Evolutionary conservation across 192 early-diverging fungal genomes (phyloP).

Genomic region (Mortierella hygrophila): DNA sequence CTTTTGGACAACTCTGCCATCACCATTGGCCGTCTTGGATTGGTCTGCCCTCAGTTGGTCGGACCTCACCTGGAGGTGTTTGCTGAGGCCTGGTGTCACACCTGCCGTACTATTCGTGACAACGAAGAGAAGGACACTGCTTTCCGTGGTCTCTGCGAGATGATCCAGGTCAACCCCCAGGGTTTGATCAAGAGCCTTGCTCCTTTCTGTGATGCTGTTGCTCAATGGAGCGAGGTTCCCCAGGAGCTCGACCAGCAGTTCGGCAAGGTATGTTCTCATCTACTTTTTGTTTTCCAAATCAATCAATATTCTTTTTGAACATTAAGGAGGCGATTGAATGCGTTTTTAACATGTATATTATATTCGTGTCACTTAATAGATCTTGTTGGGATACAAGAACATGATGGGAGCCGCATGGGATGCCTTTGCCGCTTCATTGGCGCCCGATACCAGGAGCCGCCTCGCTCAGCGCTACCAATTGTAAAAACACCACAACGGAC

Average conservation of each 20-base stretch:
- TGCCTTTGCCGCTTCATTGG: slow-evolving; percentile 55
- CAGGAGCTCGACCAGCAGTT: slow-evolving; percentile 72
- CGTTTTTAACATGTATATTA: background rate
- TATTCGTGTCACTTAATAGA: slow-evolving; percentile 48
- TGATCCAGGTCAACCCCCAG: slow-evolving; percentile 93
- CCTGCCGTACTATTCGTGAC: slow-evolving; percentile 86
- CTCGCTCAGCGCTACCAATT: slow-evolving; percentile 66
- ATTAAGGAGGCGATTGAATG: background rate
- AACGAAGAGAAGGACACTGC: slow-evolving; percentile 97
- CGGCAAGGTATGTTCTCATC: slow-evolving; percentile 62
- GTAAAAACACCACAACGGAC: slow-evolving; percentile 43
- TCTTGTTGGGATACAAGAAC: slow-evolving; percentile 74
- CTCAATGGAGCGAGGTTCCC: slow-evolving; percentile 80
- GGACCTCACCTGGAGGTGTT: slow-evolving; percentile 90
- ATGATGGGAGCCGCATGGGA: slow-evolving; percentile 76
- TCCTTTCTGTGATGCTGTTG: slow-evolving; percentile 85
- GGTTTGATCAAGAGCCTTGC: slow-evolving; percentile 78
- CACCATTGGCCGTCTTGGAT: slow-evolving; percentile 96
- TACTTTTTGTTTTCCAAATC: background rate
- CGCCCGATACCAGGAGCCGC: slow-evolving; percentile 58
- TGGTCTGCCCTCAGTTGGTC: slow-evolving; percentile 84
- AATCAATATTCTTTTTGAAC: background rate
- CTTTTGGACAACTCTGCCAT: slow-evolving; percentile 97
- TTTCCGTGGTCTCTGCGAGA: slow-evolving; percentile 94
- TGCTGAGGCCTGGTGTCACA: slow-evolving; percentile 85